Base-by-base conservation (phyloP, 2,329 filamentous ascomycete genomes). In the Neonectria neomacrospora region DNA sequence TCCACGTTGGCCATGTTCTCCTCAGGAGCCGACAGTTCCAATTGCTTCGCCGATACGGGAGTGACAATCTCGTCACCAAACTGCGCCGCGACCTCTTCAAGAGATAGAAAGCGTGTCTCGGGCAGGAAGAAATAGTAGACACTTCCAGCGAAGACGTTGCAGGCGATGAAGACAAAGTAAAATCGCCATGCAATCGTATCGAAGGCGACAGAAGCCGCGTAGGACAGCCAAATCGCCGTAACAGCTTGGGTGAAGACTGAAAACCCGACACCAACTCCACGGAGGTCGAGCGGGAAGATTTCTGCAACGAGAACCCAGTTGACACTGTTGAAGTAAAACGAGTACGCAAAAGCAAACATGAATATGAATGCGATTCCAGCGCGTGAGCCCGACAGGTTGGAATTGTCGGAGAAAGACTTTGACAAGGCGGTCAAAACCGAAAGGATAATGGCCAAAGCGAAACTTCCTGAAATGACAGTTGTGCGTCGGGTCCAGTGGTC, bases 111-210 rank as follows among this genome's bases (percentile, higher is more conserved):
- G 11, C 74, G 73, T 0, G 77, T 79, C 66, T 79, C 75, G 5
- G 76, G 76, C 1, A 79, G 68, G 63, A 72, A 79, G 57, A 78
- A 69, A n/a, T 61, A 71, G 59, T 77, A 79, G 8, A 77, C 64
- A 1, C 70, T 65, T 4, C 63, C 73, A 1, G 76, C 71, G 26
- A 75, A 68, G 0, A 77, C 12, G 48, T 76, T 77, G 32, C 67
- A 71, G 0, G 67, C 74, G 18, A 78, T 77, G 41, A 78, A 77
- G 3, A 78, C 72, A 20, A 76, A 72, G 62, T 77, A 77, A 54
- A 73, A 77, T 48, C 60, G 71, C 74, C 75, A 77, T 3, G 61
- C 54, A 30, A 78, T 73, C 2, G 59, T 63, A 14, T 74, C 70
- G 11, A 78, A 75, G 0, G 74, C 75, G 8, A 71, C 56, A 0